Evolutionary conservation across 768 basidiomycete species (phyloP), one percentile per base, ranked within the genome.

Genomic region (Russula olivacea): DNA sequence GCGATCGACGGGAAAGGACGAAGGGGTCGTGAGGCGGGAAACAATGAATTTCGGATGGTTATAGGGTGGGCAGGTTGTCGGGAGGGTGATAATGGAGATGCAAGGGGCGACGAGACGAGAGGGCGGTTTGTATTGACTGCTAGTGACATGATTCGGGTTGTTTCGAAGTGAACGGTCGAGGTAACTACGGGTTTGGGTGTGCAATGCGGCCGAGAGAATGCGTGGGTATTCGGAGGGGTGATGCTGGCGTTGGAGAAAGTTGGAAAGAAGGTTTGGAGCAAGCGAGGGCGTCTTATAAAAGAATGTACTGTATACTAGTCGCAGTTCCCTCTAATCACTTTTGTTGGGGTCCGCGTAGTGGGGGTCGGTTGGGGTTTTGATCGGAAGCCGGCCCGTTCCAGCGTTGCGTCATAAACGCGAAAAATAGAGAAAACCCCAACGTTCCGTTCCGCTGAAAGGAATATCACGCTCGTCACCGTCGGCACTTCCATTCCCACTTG

Each of bases 1-100:
- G 82, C 76, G 66, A 90, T 79, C 55, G 85, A 81, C 17, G 88
- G 79, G 73, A 93, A 93, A 34, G 91, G 91, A 30, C 91, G 83
- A 25, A 91, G 79, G 1, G 87, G 84, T 57, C 88, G 88, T 40
- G 91, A 93, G 1, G 81, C 74, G 6, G 86, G 82, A 72, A 93
- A 92, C 7, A 80, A 75, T 65, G 58, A 57, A 55, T 48, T 73
- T 38, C 59, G 59, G 54, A 51, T 58, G 19, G 61, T 12, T 34
- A 49, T 36, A 55, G 73, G 76, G 53, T 80, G 80, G 68, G 77
- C 76, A 2, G 50, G 6, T 53, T 49, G 58, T 25, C 25, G 55
- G 36, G 51, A 30, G 19, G 61, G 48, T 25, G 49, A 52, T 43
- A 55, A 40, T 1, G 63, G 54, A 14, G 65, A 60, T 4, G 67